Conservation (phyloP, 2,329 filamentous ascomycete species). For the Talaromyces sp. region DNA sequence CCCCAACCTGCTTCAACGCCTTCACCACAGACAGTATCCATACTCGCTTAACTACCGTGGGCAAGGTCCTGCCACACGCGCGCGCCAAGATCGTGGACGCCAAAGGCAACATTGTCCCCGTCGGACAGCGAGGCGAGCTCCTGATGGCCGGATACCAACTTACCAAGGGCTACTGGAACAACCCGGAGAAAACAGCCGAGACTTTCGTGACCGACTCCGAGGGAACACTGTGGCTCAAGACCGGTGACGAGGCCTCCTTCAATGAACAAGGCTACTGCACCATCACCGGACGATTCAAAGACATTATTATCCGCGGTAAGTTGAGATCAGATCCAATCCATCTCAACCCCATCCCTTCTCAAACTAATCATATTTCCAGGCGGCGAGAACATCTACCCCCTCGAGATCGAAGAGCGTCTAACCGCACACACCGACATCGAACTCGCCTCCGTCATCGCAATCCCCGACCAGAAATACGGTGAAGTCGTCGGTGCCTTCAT, state of each 20-base stretch:
- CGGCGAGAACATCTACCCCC: constrained; percentile 73
- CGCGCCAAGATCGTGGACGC: constrained; percentile 75
- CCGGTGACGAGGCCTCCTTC: constrained; percentile 62
- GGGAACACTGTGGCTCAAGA: constrained; percentile 63
- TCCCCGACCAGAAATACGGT: constrained; percentile 71
- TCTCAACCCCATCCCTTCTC: not conserved
- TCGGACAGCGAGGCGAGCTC: constrained; percentile 71
- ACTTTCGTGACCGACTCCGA: constrained; percentile 67
- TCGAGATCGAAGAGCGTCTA: constrained; percentile 76
- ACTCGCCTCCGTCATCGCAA: constrained; percentile 69
- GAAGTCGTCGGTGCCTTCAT: constrained; percentile 72
- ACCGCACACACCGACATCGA: constrained; percentile 63
- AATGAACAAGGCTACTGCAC: constrained; percentile 65
- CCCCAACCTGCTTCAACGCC: constrained; percentile 79
- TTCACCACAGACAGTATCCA: constrained; percentile 72
- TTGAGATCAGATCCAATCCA: not conserved
- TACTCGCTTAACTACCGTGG: constrained; percentile 70
- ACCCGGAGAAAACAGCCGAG: constrained; percentile 73
- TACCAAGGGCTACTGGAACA: constrained; percentile 64
- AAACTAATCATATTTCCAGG: constrained; percentile 41
- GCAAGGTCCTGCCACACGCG: constrained; percentile 74
- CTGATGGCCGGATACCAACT: constrained; percentile 79
- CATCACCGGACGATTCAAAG: constrained; percentile 77
- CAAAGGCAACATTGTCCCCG: constrained; percentile 64
- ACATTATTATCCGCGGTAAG: constrained; percentile 72